Percentiles rank a stretch among this genome's conserved stretches.
Evolutionary conservation across 768 basidiomycete species (phyloP).

Genomic region (Coprinopsis strossmayeri): DNA sequence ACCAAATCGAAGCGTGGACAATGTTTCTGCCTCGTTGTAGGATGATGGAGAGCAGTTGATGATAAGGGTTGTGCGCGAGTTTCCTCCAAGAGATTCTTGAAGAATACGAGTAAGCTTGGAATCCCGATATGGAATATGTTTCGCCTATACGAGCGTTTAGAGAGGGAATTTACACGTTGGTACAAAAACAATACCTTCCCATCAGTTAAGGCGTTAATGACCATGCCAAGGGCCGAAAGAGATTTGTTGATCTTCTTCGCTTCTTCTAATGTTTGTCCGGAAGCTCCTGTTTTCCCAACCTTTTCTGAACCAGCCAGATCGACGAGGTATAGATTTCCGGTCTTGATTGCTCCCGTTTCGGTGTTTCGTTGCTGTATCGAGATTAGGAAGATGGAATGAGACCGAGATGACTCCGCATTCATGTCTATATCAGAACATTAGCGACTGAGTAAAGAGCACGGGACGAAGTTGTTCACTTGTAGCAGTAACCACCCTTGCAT

Average conservation of each 20-base stretch:
- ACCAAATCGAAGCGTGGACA: slow-evolving; percentile 97
- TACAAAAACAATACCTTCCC: slow-evolving; percentile 55
- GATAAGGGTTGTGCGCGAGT: slow-evolving; percentile 93
- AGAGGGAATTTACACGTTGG: neutral
- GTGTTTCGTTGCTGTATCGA: slow-evolving; percentile 96
- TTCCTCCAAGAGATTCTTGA: slow-evolving; percentile 97
- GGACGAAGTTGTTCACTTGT: slow-evolving; percentile 61
- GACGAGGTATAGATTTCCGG: slow-evolving; percentile 94
- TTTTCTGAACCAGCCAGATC: slow-evolving; percentile 99
- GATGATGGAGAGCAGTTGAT: slow-evolving; percentile 99
- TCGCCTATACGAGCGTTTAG: slow-evolving; percentile 47
- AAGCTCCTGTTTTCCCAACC: slow-evolving; percentile 98
- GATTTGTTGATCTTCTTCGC: slow-evolving; percentile 99
- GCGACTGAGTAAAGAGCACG: neutral
- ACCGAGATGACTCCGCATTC: slow-evolving; percentile 99
- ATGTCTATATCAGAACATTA: slow-evolving; percentile 59
- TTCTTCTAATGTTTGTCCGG: slow-evolving; percentile 97
- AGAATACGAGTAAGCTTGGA: slow-evolving; percentile 98
- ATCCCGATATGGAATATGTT: slow-evolving; percentile 97
- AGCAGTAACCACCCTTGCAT: slow-evolving; percentile 84
- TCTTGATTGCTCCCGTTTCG: slow-evolving; percentile 92
- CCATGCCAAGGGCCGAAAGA: slow-evolving; percentile 96
- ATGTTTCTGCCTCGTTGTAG: slow-evolving; percentile 95
- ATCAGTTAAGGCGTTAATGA: slow-evolving; percentile 97
- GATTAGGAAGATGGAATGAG: slow-evolving; percentile 98